Conservation (phyloP, 495 filamentous ascomycete genomes). For the Glonium stellatum region DNA sequence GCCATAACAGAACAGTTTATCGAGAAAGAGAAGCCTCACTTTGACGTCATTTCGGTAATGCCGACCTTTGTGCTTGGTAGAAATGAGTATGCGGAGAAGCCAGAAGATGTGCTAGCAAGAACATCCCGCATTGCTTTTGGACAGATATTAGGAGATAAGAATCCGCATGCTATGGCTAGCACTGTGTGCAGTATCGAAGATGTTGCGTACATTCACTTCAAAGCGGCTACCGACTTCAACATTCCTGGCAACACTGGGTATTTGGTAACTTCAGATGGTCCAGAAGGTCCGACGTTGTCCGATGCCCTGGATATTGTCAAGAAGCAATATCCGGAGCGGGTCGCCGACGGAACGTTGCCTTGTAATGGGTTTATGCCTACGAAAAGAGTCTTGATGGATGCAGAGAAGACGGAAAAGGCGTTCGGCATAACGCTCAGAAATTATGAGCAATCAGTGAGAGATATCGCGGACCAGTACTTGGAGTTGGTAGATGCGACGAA, state of each 20-base stretch:
- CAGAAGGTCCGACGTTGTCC: constrained; percentile 7
- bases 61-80: constrained; percentile 12
- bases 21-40: constrained; percentile 13
- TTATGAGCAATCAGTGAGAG: neutral
- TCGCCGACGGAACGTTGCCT: constrained; percentile 11
- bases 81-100: constrained; percentile 12
- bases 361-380: neutral
- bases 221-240: constrained; percentile 9
- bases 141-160: constrained; percentile 6
- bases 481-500: neutral
- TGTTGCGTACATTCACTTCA: too few species aligned
- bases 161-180: constrained; percentile 6
- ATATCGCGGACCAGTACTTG: neutral
- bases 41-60: constrained; percentile 10
- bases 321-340: constrained; percentile 9
- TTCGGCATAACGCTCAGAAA: neutral
- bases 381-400: constrained; percentile 7
- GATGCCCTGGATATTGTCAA: constrained; percentile 6
- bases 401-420: neutral
- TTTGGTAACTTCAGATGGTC: constrained; percentile 13
- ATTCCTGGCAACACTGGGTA: constrained; percentile 12
- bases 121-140: neutral
- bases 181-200: constrained; percentile 8
- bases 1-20: constrained; percentile 14
- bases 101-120: constrained; percentile 6